These are phyloP conservation scores for Stagonosporopsis chrysanthemi DNA, from an alignment of 2,329 filamentous ascomycete genomes.

Conservation along the genomic window DNA sequence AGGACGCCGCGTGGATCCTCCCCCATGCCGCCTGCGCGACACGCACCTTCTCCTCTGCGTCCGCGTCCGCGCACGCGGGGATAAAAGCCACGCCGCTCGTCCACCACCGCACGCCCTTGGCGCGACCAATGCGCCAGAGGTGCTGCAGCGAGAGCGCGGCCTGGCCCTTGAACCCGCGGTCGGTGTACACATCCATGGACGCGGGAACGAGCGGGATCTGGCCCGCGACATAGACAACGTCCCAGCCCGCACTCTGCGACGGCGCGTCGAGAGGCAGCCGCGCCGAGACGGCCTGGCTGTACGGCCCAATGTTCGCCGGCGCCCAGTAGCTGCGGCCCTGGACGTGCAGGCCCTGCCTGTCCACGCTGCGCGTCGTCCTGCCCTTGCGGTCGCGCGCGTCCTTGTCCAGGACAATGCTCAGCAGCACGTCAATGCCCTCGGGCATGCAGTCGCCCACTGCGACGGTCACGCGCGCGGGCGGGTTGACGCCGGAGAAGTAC, in stretches of 20 bases:
- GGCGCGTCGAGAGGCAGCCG: conserved; percentile 38
- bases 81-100: conserved; percentile 69
- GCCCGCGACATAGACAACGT: conserved; percentile 75
- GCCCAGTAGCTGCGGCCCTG: conserved; percentile 97
- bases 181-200: conserved; percentile 69
- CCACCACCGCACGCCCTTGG: conserved; percentile 78
- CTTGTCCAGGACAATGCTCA: conserved; percentile 58
- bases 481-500: conserved; percentile 79
- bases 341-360: conserved; percentile 74
- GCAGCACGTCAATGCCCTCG: conserved; percentile 65
- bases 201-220: conserved; percentile 89
- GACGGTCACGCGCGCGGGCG: conserved; percentile 84
- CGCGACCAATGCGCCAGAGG: conserved; percentile 80
- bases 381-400: conserved; percentile 31
- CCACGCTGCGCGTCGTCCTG: background rate
- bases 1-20: conserved; percentile 26
- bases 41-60: conserved; percentile 35
- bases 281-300: conserved; percentile 83
- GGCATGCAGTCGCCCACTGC: conserved; percentile 76
- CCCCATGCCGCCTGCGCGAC: conserved; percentile 58
- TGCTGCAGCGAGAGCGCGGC: conserved; percentile 83
- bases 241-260: background rate
- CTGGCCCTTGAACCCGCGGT: conserved; percentile 61
- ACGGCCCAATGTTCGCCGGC: conserved; percentile 95
- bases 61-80: conserved; percentile 6